phyloP scores from a whole-genome alignment of 1,284 basidiomycete species.

The Malassezia cuniculi region DNA sequence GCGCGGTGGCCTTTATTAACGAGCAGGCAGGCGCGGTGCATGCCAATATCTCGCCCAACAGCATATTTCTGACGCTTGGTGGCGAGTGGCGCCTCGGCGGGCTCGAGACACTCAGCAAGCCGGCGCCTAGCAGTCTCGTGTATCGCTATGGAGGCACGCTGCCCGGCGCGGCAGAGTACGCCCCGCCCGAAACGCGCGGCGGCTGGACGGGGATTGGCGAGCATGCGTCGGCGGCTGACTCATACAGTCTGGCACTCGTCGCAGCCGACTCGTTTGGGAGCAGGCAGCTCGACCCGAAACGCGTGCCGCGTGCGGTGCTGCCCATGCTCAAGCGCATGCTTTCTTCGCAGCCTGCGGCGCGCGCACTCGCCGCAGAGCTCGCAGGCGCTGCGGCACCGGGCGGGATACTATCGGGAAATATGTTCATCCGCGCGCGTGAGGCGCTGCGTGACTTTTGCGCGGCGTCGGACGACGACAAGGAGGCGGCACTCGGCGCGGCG shows the following conservation, averaged over 20 bases:
- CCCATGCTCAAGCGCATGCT: slow-evolving; percentile 72
- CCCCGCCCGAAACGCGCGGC: slow-evolving; percentile 73
- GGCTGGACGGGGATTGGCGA: slow-evolving; percentile 52
- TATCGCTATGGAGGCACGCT: slow-evolving; percentile 26
- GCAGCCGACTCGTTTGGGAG: slow-evolving; percentile 37
- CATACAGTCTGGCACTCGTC: slow-evolving; percentile 30
- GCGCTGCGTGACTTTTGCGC: slow-evolving; percentile 79
- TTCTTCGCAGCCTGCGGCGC: slow-evolving; percentile 68
- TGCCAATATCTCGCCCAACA: slow-evolving; percentile 64
- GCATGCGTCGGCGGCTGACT: slow-evolving; percentile 25
- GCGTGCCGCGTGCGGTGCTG: slow-evolving; percentile 68
- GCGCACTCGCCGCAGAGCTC: slow-evolving; percentile 53
- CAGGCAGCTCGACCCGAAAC: slow-evolving; percentile 50
- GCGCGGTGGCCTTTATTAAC: slow-evolving; percentile 68
- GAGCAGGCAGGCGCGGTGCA: slow-evolving; percentile 56
- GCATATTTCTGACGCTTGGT: slow-evolving; percentile 66
- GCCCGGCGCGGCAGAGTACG: slow-evolving; percentile 37
- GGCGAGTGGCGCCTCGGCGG: slow-evolving; percentile 95
- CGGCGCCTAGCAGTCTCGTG: slow-evolving; percentile 39
- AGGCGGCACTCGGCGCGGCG: slow-evolving; percentile 40
- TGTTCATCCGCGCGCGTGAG: slow-evolving; percentile 68
- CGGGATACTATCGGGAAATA: slow-evolving; percentile 76
- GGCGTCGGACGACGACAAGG: slow-evolving; percentile 68
- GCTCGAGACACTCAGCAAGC: slow-evolving; percentile 68
- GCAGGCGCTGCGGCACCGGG: slow-evolving; percentile 39